These are phyloP conservation scores for Crithidia expoeki DNA, from an alignment of 208 protist species.

Conservation along the genomic window DNA sequence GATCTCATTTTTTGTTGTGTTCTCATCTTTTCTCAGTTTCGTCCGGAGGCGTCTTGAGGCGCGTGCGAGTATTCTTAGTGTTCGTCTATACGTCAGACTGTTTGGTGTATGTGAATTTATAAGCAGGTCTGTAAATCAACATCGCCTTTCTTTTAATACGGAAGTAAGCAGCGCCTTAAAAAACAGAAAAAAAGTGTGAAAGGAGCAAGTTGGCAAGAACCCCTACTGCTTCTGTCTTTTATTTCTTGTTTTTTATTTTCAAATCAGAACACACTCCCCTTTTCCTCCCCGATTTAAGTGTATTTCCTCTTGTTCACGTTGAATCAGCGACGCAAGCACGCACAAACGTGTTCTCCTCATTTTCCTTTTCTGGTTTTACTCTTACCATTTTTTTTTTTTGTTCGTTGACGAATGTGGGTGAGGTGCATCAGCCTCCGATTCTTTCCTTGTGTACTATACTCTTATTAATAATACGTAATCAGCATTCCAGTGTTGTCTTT, in stretches of 20 bases:
- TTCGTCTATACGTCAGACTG: no score
- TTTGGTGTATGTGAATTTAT: no score
- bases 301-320: no score
- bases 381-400: constrained; percentile 7
- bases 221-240: no score
- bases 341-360: background rate
- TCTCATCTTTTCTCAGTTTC: background rate
- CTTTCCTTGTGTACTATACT: background rate
- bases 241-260: no score
- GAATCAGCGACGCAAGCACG: background rate
- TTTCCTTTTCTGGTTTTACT: background rate
- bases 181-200: no score
- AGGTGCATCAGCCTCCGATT: background rate
- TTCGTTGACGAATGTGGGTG: background rate
- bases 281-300: no score
- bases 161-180: no score
- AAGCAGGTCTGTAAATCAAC: background rate
- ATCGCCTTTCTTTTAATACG: background rate
- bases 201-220: no score
- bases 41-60: background rate
- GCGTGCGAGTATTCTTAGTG: background rate
- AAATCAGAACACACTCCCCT: no score
- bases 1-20: background rate
- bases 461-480: background rate
- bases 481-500: background rate